Percentiles rank a stretch among this genome's conserved stretches.
Evolutionary conservation across 2,329 filamentous ascomycete species (phyloP).

Genomic region (Penicillium glabrum): DNA sequence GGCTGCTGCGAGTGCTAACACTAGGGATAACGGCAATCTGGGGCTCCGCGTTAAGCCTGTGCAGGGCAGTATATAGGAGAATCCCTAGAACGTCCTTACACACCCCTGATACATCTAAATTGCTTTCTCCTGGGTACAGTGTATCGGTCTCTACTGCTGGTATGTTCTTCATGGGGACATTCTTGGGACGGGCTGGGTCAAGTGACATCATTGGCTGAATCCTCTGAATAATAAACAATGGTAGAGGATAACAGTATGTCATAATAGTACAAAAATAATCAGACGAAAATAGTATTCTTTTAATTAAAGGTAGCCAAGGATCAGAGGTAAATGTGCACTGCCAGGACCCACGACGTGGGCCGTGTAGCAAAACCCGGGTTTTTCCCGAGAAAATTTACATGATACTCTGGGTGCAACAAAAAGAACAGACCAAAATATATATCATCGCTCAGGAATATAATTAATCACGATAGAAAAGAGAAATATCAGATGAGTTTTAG

Average conservation of each 20-base stretch:
- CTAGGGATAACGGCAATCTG: background rate
- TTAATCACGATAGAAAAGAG: too few species aligned
- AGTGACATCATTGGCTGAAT: conserved; percentile 14
- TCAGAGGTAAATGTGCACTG: background rate
- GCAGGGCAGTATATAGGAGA: background rate
- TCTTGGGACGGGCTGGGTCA: conserved; percentile 2
- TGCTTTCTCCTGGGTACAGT: background rate
- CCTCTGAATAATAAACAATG: background rate
- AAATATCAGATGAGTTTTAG: too few species aligned
- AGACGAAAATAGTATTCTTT: background rate
- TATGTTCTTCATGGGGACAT: conserved; percentile 1
- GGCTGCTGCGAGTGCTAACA: conserved; percentile 4
- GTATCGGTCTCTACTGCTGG: background rate
- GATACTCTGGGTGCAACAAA: background rate
- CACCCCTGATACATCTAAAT: background rate
- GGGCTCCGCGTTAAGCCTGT: background rate
- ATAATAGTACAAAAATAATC: background rate
- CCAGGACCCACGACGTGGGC: background rate
- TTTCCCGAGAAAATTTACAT: too few species aligned
- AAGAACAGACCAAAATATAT: background rate
- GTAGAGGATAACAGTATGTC: background rate
- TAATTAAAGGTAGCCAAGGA: background rate
- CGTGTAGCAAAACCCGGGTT: background rate
- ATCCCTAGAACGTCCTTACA: background rate
- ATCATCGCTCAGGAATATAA: background rate